Conservation (phyloP, 495 filamentous ascomycete genomes). For the Penicillium riverlandense region DNA sequence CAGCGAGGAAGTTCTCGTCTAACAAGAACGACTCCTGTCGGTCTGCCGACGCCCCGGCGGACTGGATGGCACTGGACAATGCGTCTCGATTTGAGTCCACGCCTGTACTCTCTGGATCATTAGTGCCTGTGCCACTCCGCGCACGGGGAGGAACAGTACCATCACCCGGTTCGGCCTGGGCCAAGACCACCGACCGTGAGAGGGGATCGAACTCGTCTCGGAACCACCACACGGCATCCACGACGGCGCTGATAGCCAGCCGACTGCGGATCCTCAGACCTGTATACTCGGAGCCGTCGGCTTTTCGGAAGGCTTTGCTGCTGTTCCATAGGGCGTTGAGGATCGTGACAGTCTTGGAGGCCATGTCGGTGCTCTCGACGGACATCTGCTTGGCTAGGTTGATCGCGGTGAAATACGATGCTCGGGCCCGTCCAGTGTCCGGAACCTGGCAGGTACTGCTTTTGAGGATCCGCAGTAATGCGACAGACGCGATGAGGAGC, state of each 20-base stretch:
- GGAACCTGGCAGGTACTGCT: conserved; percentile 18
- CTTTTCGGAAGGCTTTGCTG: conserved; percentile 34
- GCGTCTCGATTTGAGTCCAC: conserved; percentile 9
- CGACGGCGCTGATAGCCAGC: conserved; percentile 30
- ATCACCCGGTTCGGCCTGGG: conserved; percentile 8
- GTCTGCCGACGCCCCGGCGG: background rate
- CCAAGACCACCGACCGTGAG: conserved; percentile 6
- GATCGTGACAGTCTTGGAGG: conserved; percentile 23
- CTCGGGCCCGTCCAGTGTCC: conserved; percentile 25
- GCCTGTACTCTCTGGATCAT: conserved; percentile 4
- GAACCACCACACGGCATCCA: conserved; percentile 47
- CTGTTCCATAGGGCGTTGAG: conserved; percentile 40
- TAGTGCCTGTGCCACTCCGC: background rate
- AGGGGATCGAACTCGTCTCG: conserved; percentile 37
- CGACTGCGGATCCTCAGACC: conserved; percentile 36
- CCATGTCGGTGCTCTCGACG: conserved; percentile 28
- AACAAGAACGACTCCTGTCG: conserved; percentile 20
- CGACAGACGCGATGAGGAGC: conserved; percentile 24
- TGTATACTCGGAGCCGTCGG: conserved; percentile 31
- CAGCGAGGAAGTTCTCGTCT: conserved; percentile 31
- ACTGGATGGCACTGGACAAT: background rate
- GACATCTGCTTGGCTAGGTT: conserved; percentile 33
- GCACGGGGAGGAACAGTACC: conserved; percentile 7
- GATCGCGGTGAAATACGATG: conserved; percentile 27
- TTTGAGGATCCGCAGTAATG: conserved; percentile 36